These are phyloP conservation scores for bread wheat (Triticum aestivum) DNA, from an alignment of 176 grass and related monocot species.

Conservation along the genomic window DNA sequence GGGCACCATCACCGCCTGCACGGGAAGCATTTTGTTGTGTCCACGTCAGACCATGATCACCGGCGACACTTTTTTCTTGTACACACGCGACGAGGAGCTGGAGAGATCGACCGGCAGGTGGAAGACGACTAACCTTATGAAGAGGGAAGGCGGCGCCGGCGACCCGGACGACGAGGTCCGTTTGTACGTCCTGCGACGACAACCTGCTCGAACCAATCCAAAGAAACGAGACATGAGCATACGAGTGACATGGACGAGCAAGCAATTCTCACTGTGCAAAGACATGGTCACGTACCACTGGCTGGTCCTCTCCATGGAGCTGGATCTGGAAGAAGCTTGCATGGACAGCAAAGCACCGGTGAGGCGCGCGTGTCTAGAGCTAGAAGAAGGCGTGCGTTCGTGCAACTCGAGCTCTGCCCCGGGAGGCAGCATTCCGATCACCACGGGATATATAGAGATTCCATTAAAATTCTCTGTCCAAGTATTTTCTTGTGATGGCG, in stretches of 20 bases:
- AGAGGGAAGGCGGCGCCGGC: slow-evolving; percentile 66
- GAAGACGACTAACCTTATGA: slow-evolving; percentile 52
- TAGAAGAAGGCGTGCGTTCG: neutral
- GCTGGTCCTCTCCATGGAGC: slow-evolving; percentile 64
- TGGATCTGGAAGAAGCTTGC: neutral
- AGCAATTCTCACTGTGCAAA: neutral
- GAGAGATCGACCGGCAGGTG: neutral
- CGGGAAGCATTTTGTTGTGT: neutral
- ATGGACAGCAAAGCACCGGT: neutral
- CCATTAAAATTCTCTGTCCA: neutral
- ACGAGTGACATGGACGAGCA: neutral
- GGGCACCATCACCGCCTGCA: slow-evolving; percentile 68
- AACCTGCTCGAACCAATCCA: slow-evolving; percentile 31
- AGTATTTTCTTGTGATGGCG: neutral
- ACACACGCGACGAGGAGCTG: neutral
- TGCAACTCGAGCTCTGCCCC: neutral
- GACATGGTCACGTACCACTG: slow-evolving; percentile 48
- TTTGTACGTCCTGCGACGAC: slow-evolving; percentile 48
- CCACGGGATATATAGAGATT: slow-evolving; percentile 16
- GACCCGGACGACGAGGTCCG: slow-evolving; percentile 58
- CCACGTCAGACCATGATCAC: neutral
- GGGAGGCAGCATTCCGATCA: neutral
- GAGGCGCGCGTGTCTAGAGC: neutral
- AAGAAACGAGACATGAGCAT: neutral
- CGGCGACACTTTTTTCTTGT: neutral